These are phyloP conservation scores for Ormosia semicastrata DNA, from an alignment of 306 rosid genomes.

Conservation along the genomic window DNA sequence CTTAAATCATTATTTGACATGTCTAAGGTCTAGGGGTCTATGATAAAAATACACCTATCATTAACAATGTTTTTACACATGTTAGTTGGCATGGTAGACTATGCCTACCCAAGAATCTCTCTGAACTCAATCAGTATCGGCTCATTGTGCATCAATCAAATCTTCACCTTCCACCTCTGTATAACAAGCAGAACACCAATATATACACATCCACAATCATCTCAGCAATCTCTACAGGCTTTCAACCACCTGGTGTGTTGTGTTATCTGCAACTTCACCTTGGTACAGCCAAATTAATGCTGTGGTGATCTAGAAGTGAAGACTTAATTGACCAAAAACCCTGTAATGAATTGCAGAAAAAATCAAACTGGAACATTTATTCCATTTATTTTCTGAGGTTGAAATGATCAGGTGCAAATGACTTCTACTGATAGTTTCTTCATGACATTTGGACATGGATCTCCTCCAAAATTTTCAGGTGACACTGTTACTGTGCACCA, in stretches of 20 bases:
- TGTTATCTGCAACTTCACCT: slow-evolving; percentile 93
- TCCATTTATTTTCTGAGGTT: slow-evolving; percentile 20
- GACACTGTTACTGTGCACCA: slow-evolving; percentile 75
- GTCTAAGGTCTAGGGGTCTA: too few species aligned
- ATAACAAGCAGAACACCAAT: slow-evolving; percentile 33
- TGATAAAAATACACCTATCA: too few species aligned
- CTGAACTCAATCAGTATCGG: slow-evolving; percentile 48
- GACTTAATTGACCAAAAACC: slow-evolving; percentile 35
- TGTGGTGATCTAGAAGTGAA: slow-evolving; percentile 31
- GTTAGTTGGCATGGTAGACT: too few species aligned
- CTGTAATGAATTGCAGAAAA: slow-evolving; percentile 17
- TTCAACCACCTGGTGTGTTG: slow-evolving; percentile 70
- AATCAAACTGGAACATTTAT: slow-evolving; percentile 28
- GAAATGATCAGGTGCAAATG: slow-evolving; percentile 65
- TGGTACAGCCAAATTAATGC: slow-evolving; percentile 59
- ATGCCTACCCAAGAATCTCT: too few species aligned
- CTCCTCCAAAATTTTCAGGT: slow-evolving; percentile 89
- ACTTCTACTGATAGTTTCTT: slow-evolving; percentile 95
- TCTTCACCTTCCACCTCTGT: slow-evolving; percentile 31
- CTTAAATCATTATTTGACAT: too few species aligned
- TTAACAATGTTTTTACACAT: too few species aligned
- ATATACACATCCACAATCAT: slow-evolving; percentile 50
- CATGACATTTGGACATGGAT: slow-evolving; percentile 92
- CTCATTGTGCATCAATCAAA: slow-evolving; percentile 57
- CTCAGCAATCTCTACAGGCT: slow-evolving; percentile 47